These are phyloP conservation scores for Collybiopsis confluens DNA, from an alignment of 768 basidiomycete species.

Conservation along the genomic window DNA sequence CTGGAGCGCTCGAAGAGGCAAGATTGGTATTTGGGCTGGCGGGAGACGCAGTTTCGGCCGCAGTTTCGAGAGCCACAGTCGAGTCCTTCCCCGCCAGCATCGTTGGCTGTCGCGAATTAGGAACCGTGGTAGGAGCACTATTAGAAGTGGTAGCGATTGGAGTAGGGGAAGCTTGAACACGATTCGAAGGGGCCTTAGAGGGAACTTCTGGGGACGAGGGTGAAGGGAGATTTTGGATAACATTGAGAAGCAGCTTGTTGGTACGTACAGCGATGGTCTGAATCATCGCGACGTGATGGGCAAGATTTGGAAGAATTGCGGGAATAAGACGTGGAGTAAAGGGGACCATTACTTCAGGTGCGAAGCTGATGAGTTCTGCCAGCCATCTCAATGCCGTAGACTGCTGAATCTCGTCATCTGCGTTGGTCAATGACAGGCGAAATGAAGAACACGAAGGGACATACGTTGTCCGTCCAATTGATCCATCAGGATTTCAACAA, in stretches of 20 bases:
- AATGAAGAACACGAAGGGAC: slow-evolving; percentile 22
- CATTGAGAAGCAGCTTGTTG: slow-evolving; percentile 78
- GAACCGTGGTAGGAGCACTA: slow-evolving; percentile 21
- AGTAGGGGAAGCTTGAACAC: slow-evolving; percentile 53
- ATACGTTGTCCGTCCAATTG: slow-evolving; percentile 82
- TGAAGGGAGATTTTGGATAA: slow-evolving; percentile 81
- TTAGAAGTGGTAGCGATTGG: slow-evolving; percentile 25
- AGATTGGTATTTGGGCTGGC: neutral
- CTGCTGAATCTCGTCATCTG: slow-evolving; percentile 94
- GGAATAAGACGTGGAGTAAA: slow-evolving; percentile 92
- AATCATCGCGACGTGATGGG: slow-evolving; percentile 86
- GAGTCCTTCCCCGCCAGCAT: slow-evolving; percentile 29
- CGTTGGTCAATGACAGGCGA: slow-evolving; percentile 6
- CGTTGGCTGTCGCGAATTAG: slow-evolving; percentile 48
- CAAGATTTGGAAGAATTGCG: slow-evolving; percentile 90
- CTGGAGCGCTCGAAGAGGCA: neutral
- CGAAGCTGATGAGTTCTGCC: slow-evolving; percentile 82
- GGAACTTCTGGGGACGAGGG: slow-evolving; percentile 46
- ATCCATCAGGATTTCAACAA: slow-evolving; percentile 88
- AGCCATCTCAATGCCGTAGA: slow-evolving; percentile 94
- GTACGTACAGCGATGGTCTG: slow-evolving; percentile 82
- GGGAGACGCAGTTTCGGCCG: slow-evolving; percentile 18
- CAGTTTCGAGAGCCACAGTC: slow-evolving; percentile 39
- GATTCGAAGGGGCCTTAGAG: slow-evolving; percentile 28
- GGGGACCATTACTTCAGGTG: slow-evolving; percentile 87